Conservation (phyloP, 192 early-diverging fungal genomes). For the Rhizoclosmatium globosum region DNA sequence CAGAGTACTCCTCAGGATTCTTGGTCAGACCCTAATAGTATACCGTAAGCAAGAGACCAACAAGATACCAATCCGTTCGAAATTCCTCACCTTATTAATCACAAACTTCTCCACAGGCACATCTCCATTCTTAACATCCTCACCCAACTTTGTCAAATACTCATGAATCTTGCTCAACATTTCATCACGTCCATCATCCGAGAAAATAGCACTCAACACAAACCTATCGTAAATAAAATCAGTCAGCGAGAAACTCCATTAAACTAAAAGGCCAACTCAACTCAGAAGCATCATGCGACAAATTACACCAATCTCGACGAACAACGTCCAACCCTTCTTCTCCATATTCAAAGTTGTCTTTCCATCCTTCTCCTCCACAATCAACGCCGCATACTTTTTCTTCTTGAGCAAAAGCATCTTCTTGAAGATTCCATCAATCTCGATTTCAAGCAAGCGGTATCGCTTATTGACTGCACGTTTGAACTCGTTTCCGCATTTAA, state of each 20-base stretch:
- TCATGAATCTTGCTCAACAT: constrained; percentile 81
- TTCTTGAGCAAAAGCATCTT: constrained; percentile 93
- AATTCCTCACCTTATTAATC: constrained; percentile 81
- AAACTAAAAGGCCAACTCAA: constrained; percentile 38
- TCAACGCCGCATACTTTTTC: constrained; percentile 97
- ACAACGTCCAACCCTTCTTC: constrained; percentile 95
- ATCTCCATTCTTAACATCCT: constrained; percentile 72
- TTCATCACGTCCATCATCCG: constrained; percentile 73
- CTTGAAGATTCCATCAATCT: constrained; percentile 93
- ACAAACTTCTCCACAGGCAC: constrained; percentile 86
- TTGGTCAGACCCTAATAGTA: constrained; percentile 82
- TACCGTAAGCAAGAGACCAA: neutral
- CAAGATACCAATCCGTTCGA: neutral
- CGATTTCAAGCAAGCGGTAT: constrained; percentile 94
- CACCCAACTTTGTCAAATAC: constrained; percentile 72
- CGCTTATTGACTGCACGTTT: constrained; percentile 88
- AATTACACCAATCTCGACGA: constrained; percentile 95
- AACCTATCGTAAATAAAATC: constrained; percentile 42
- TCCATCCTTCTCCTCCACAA: constrained; percentile 64
- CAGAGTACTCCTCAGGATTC: constrained; percentile 88
- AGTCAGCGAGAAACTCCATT: neutral
- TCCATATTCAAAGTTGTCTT: constrained; percentile 59
- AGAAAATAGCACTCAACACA: constrained; percentile 65
- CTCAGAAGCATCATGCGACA: constrained; percentile 87
- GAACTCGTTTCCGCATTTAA: constrained; percentile 81